Base-by-base conservation (phyloP, 208 protist species). In the Trypanosomatidae sp. region DNA sequence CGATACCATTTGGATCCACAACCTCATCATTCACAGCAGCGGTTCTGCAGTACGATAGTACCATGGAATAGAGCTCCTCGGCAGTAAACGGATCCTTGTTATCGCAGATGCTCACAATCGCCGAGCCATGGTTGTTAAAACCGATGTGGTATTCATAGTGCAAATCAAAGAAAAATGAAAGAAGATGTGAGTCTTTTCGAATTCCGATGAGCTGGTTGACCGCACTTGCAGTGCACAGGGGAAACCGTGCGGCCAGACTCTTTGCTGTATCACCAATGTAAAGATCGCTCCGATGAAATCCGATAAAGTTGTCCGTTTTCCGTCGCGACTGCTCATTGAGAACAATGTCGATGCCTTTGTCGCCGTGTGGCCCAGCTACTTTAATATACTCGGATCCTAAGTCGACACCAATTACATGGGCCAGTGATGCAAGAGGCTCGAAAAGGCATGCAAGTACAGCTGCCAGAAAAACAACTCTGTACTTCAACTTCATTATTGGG, bases 301-400 rank as follows among this genome's bases (percentile, higher is more conserved):
- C 97, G 72, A 99, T 85, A 47, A 86, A 93, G 50, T 91, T 95
- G 22, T 94, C 79, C 25, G 94, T 98, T 75, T 99, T 99, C 19
- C 98, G 86, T 55, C 90, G 81, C 19, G 94, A 96, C 62, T 98
- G 85, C 70, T 98, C 97, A 81, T 99, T 99, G 8, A 99, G 80
- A 2, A 99, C 92, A 70, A 98, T 97, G 80, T 98, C 93, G 33
- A 98, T 85, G 9, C 64, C 78, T 50, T 84, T 82, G 41, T 90
- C 89, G 56, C 79, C 82, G 33, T 89, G 81, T 13, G 91, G 92
- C 19, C 80, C 90, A 1, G 92, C 83, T 41, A 95, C 69, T 71
- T 95, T 91, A 28, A 97, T 84, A 55, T 80, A 95, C 33, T 97
- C 89, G 1, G 92, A 95, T n/a, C 92, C 92, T 76, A 94, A 92